Base-by-base conservation (phyloP, 192 early-diverging fungal genomes). In the Coemansia sp. region DNA sequence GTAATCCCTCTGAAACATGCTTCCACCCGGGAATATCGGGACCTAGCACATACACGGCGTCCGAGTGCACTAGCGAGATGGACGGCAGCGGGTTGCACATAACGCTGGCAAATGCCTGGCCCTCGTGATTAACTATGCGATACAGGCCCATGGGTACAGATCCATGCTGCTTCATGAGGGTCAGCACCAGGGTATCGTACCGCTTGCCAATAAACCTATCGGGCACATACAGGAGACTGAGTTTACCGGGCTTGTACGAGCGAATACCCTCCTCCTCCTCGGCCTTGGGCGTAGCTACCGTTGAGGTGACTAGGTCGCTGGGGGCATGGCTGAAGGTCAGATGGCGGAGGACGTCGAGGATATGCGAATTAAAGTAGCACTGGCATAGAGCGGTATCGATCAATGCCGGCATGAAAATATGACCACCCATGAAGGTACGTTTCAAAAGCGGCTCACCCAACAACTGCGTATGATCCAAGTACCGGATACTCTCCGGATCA, bases 341-440 rank as follows among this genome's bases (percentile, higher is more conserved):
- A 7, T 76, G 77, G 0, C 68, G 63, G 21, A 76, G 58, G 0
- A 84, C 69, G 37, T 84, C 77, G 6, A 84, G 63, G 23, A 77
- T 74, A 36, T 84, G 77, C 16, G 82, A 76, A 75, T 71, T 84
- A 59, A 77, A 84, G 55, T 79, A 84, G 67, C 72, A 76, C 59
- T 77, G 77, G 38, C 82, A 77, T 18, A 84, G 58, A 12, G 74
- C 68, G 1, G 71, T 76, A 37, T 84, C 82, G 35, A 79, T 61
- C 59, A 80, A 65, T 6, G 74, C 59, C 0, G 82, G 82, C 59
- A 76, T 73, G 31, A 84, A 77, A 3, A 84, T 72, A 18, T 77
- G 72, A 10, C 82, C 82, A 16, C 73, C 70, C 77, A 80, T 80
- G 56, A 84, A 84, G 0, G 82, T 77, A 20, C 71, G 68, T 31